Conservation (phyloP, 805 yeast genomes). For the Nakazawaea wickerhamii region DNA sequence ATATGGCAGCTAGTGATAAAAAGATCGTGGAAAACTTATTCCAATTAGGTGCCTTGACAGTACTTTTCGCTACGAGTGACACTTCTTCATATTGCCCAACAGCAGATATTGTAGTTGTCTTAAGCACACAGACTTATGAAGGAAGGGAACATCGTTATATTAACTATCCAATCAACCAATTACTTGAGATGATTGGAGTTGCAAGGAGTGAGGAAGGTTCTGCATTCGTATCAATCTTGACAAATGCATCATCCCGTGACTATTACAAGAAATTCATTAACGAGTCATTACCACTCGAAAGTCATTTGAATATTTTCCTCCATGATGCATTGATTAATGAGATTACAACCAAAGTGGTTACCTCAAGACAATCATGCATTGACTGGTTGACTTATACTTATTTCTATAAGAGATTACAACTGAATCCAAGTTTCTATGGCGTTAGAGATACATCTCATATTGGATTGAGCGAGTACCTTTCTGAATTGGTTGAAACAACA, state of each 20-base stretch:
- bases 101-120: constrained; percentile 51
- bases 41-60: constrained; percentile 41
- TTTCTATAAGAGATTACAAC: constrained; percentile 72
- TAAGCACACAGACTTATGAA: constrained; percentile 69
- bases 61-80: constrained; percentile 60
- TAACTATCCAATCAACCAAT: constrained; percentile 60
- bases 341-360: constrained; percentile 59
- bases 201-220: constrained; percentile 21
- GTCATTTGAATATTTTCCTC: constrained; percentile 51
- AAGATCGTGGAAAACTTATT: constrained; percentile 49
- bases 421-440: constrained; percentile 90
- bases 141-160: constrained; percentile 67
- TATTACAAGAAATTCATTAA: constrained; percentile 69
- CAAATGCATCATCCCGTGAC: constrained; percentile 46
- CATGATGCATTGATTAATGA: constrained; percentile 72
- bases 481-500: constrained; percentile 74
- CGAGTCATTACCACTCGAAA: constrained; percentile 81
- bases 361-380: constrained; percentile 74
- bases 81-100: constrained; percentile 44
- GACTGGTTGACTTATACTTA: constrained; percentile 87
- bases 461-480: constrained; percentile 76
- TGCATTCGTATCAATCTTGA: constrained; percentile 48
- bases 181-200: constrained; percentile 60
- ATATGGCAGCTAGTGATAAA: constrained; percentile 53
- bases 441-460: constrained; percentile 53